Evolutionary conservation across 202 grass and related monocot genomes (phyloP), one percentile per base, ranked within the genome.

Genomic region (Setaria viridis): DNA sequence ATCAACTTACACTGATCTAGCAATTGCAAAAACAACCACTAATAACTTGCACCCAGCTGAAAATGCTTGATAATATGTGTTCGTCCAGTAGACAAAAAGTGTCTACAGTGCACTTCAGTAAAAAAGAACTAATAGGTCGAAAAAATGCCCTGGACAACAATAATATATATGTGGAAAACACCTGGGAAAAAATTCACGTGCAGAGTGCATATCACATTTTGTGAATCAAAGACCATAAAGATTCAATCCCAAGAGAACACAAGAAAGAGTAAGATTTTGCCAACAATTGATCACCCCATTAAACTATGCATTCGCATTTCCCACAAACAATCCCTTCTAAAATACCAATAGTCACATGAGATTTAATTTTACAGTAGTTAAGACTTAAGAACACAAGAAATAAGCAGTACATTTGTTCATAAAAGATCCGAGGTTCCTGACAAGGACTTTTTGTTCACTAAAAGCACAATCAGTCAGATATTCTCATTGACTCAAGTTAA

Each of bases 11-110:
- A 80, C 32, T 51, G 25, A 55, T 48, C 17, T 32, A 76, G 25
- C 29, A 29, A 58, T 14, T 46, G 57, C 20, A 39, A 46, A 30
- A 82, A 37, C 15, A 67, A 67, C 25, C 6, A 76, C 29, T 30
- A 49, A 73, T 65, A 78, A 57, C 35, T n/a, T 64, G 59, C 55
- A 49, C 72, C 53, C 59, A 57, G 70, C 15, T 82, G 54, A 86
- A 62, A 53, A 71, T 63, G 30, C 29, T 54, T 63, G 20, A 21
- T 45, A 66, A 55, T 41, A 63, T 21, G 20, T 47, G 17, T 21
- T 39, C 35, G 17, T 57, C 69, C 50, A 74, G 49, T 21, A 50
- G 12, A 50, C 48, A 50, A 50, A 19, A 62, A 73, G 15, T 45
- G 13, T 50, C 48, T 50, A 50, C 48, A 50, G 48, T 50, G 48